Evolutionary conservation across 257 asterid genomes (phyloP).

Genomic region (Petunia axillaris): DNA sequence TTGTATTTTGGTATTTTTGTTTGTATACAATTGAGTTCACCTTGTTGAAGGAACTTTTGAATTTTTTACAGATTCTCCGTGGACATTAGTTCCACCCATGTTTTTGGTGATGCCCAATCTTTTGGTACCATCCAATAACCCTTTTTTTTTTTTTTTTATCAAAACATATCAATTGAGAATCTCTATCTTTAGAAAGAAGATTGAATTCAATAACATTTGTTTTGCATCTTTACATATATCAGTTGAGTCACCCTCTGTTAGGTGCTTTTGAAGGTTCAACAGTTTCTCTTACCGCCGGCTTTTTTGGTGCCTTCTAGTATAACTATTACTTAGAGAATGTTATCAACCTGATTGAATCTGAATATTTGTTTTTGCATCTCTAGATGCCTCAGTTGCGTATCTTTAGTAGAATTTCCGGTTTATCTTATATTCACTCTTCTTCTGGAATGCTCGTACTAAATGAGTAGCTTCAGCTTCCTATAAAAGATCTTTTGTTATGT

Average conservation of each 20-base stretch:
- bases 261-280: not conserved
- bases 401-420: not conserved
- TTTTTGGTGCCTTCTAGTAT: not conserved
- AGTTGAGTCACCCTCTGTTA: constrained; percentile 11
- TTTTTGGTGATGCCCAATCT: not conserved
- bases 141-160: not conserved
- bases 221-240: not conserved
- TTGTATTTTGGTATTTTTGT: no score
- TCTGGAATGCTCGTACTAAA: not conserved
- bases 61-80: not conserved
- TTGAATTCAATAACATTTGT: not conserved
- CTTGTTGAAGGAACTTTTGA: not conserved
- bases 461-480: constrained; percentile 8
- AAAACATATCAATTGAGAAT: not conserved
- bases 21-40: not conserved
- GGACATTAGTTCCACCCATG: not conserved
- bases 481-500: not conserved
- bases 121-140: not conserved
- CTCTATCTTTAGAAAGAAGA: not conserved
- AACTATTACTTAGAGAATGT: not conserved
- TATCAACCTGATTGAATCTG: not conserved
- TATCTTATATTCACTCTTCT: not conserved
- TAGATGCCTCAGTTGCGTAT: constrained; percentile 3
- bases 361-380: not conserved
- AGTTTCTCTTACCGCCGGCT: not conserved